These are phyloP conservation scores for Sporothrix humicola DNA, from an alignment of 2,329 filamentous ascomycete genomes.

Conservation along the genomic window DNA sequence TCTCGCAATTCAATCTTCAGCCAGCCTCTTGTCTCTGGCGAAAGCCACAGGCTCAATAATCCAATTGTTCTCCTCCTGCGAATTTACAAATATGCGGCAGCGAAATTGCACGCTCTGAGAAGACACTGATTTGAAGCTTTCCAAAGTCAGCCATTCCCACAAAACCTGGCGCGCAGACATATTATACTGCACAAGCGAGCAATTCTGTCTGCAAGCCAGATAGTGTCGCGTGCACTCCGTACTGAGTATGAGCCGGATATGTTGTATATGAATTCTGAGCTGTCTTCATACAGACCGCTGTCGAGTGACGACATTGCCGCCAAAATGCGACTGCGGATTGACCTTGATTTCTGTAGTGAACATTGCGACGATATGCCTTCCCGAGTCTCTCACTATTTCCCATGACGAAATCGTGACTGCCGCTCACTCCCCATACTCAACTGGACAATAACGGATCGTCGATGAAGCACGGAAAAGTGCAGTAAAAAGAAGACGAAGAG, in stretches of 20 bases:
- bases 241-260: background rate
- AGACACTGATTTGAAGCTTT: background rate
- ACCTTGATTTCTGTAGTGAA: background rate
- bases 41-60: background rate
- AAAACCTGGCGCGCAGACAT: slow-evolving; percentile 1
- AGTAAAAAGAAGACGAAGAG: background rate
- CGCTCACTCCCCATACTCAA: background rate
- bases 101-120: background rate
- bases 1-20: background rate
- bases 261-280: background rate
- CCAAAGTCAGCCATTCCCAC: slow-evolving; percentile 4
- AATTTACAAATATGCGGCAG: slow-evolving; percentile 8
- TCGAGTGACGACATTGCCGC: background rate
- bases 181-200: background rate
- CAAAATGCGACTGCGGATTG: background rate
- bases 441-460: background rate
- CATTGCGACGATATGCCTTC: background rate
- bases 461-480: background rate
- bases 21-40: slow-evolving; percentile 13
- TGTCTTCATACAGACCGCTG: background rate
- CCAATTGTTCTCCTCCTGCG: background rate
- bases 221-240: too few species aligned
- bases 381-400: background rate
- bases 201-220: background rate
- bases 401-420: slow-evolving; percentile 17